Evolutionary conservation across 495 filamentous ascomycete species (phyloP).

Genomic region (Hypoxylon rickii): DNA sequence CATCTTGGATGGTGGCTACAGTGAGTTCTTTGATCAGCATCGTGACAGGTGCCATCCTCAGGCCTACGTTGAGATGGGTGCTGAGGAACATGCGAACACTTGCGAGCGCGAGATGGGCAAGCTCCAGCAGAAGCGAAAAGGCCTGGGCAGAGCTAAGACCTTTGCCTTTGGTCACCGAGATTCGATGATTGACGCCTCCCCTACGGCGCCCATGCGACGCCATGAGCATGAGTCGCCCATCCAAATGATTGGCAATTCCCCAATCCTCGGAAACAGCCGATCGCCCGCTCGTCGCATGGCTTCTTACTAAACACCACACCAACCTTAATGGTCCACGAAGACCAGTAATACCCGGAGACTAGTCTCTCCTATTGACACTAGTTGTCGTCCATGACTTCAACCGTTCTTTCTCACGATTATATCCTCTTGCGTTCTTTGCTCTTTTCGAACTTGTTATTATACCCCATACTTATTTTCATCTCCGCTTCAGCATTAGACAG

Average conservation of each 20-base stretch:
- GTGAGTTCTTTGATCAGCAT: conserved; percentile 81
- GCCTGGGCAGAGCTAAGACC: conserved; percentile 85
- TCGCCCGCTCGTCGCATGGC: conserved; percentile 70
- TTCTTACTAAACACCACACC: conserved; percentile 66
- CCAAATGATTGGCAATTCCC: conserved; percentile 59
- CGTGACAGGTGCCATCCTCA: conserved; percentile 83
- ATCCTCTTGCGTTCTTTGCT: conserved; percentile 14
- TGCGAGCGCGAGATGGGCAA: conserved; percentile 94
- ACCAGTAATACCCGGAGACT: neutral
- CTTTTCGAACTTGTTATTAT: conserved; percentile 26
- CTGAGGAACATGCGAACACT: conserved; percentile 82
- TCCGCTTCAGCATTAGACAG: conserved; percentile 38
- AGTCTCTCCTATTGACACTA: conserved; percentile 4
- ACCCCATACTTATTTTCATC: conserved; percentile 15
- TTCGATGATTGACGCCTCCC: conserved; percentile 71
- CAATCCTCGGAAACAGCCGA: conserved; percentile 55
- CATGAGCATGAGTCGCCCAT: conserved; percentile 45
- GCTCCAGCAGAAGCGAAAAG: conserved; percentile 75
- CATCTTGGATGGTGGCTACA: conserved; percentile 96
- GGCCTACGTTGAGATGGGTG: conserved; percentile 94
- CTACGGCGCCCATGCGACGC: conserved; percentile 66
- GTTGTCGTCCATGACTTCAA: neutral
- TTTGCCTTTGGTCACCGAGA: conserved; percentile 84
- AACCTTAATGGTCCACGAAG: neutral
- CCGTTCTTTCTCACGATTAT: neutral